A percentile compares a stretch with the other conserved stretches of the same genome.
These are phyloP conservation scores for Lipomyces orientalis DNA, from an alignment of 805 yeast genomes.

Conservation along the genomic window DNA sequence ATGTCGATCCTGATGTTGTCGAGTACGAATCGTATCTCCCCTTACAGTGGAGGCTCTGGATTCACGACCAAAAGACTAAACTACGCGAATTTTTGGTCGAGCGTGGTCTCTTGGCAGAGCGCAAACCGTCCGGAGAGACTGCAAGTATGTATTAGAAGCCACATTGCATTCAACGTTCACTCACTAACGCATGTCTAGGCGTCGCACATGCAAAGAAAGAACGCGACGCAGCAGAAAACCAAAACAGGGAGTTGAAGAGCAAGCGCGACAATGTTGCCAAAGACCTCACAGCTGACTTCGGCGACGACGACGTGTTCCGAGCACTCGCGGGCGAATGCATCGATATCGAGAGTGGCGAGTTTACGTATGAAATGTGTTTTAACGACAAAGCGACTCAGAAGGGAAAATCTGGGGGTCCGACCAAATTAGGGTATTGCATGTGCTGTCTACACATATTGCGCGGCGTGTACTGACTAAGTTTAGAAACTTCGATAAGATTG, in stretches of 20 bases:
- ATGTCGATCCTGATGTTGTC: conserved; percentile 21
- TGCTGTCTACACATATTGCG: background rate
- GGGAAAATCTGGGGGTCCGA: conserved; percentile 50
- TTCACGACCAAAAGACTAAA: conserved; percentile 20
- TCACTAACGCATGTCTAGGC: conserved; percentile 2
- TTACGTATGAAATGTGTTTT: conserved; percentile 68
- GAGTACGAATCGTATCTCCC: conserved; percentile 28
- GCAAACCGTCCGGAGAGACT: conserved; percentile 20
- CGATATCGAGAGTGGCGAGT: conserved; percentile 64
- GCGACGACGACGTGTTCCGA: conserved; percentile 68
- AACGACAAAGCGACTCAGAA: conserved; percentile 63
- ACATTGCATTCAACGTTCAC: background rate
- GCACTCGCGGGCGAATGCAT: conserved; percentile 60
- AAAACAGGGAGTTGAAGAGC: conserved; percentile 28
- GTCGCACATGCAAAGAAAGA: conserved; percentile 33
- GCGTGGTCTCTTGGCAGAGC: conserved; percentile 32
- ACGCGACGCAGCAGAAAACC: conserved; percentile 15
- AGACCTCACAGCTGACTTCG: conserved; percentile 48
- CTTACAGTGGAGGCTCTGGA: conserved; percentile 24
- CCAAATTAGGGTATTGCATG: conserved; percentile 55
- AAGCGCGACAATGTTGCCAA: conserved; percentile 32
- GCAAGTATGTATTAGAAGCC: conserved; percentile 4
- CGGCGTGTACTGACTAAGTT: background rate
- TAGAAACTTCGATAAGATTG: conserved; percentile 38
- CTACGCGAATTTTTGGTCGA: conserved; percentile 20